phyloP scores from a whole-genome alignment of 1,284 basidiomycete genomes.

The Caloboletus inedulis region DNA sequence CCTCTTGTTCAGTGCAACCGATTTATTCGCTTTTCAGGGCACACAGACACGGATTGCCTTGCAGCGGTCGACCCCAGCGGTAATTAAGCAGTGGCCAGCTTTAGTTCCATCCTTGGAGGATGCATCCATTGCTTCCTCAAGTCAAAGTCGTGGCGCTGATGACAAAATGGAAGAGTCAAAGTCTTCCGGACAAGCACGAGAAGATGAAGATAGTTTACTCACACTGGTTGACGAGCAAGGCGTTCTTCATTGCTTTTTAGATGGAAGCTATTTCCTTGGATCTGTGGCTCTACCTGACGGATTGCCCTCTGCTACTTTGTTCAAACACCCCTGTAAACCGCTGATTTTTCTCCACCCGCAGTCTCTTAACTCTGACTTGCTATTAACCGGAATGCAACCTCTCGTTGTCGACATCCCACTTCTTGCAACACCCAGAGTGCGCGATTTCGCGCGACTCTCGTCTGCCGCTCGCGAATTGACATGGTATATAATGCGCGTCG shows the following conservation, averaged over 20 bases:
- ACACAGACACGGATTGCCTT: conserved; percentile 47
- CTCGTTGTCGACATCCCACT: conserved; percentile 53
- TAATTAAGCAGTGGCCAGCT: conserved; percentile 66
- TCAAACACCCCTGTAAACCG: conserved; percentile 47
- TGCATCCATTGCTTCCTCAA: conserved; percentile 54
- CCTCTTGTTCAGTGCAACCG: conserved; percentile 51
- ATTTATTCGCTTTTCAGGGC: conserved; percentile 75
- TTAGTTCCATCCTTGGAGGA: conserved; percentile 51
- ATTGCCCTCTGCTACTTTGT: conserved; percentile 41
- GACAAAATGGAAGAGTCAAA: conserved; percentile 20
- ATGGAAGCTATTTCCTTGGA: conserved; percentile 80
- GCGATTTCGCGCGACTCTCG: conserved; percentile 67
- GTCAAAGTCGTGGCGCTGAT: conserved; percentile 32
- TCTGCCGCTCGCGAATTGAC: conserved; percentile 67
- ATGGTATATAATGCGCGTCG: conserved; percentile 65
- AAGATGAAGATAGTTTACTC: conserved; percentile 61
- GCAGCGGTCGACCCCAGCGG: conserved; percentile 47
- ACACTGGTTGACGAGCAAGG: conserved; percentile 57
- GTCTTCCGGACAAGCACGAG: conserved; percentile 18
- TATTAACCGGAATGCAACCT: conserved; percentile 44
- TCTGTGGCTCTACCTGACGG: conserved; percentile 40
- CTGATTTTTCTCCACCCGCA: conserved; percentile 49
- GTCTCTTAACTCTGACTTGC: conserved; percentile 22
- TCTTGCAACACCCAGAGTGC: conserved; percentile 49
- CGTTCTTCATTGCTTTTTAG: conserved; percentile 61